Conservation (phyloP, 805 yeast genomes). For the Monosporozyma aquatica region DNA sequence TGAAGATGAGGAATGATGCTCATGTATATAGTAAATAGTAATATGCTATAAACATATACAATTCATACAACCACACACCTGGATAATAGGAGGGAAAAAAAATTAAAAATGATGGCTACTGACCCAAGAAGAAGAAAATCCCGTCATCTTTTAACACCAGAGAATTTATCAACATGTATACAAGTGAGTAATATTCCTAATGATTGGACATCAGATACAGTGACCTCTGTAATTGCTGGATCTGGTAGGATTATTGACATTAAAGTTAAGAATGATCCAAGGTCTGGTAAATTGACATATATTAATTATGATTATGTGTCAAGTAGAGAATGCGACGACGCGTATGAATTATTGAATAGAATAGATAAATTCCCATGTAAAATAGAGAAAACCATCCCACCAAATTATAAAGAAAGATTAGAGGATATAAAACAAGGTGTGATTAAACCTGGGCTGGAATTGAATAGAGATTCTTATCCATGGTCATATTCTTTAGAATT, state of each 20-base stretch:
- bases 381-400: constrained; percentile 21
- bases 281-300: constrained; percentile 41
- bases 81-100: not conserved
- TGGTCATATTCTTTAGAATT: constrained; percentile 25
- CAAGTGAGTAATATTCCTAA: constrained; percentile 44
- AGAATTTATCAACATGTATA: constrained; percentile 23
- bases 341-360: constrained; percentile 18
- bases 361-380: constrained; percentile 25
- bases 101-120: constrained; percentile 6
- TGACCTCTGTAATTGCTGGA: constrained; percentile 61
- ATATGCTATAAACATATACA: too few relatives aligned
- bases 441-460: constrained; percentile 4
- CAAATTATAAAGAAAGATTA: constrained; percentile 12
- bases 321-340: constrained; percentile 22
- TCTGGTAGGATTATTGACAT: constrained; percentile 64
- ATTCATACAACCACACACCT: too few relatives aligned
- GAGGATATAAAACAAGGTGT: not conserved
- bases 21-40: too few relatives aligned
- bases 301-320: constrained; percentile 20
- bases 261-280: constrained; percentile 23
- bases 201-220: constrained; percentile 58
- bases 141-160: constrained; percentile 29
- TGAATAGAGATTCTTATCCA: constrained; percentile 28
- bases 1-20: too few relatives aligned
- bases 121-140: constrained; percentile 30